Evolutionary conservation across 2,329 filamentous ascomycete genomes (phyloP), one percentile per base, ranked within the genome.

Genomic region (Fusarium fujikuroi): DNA sequence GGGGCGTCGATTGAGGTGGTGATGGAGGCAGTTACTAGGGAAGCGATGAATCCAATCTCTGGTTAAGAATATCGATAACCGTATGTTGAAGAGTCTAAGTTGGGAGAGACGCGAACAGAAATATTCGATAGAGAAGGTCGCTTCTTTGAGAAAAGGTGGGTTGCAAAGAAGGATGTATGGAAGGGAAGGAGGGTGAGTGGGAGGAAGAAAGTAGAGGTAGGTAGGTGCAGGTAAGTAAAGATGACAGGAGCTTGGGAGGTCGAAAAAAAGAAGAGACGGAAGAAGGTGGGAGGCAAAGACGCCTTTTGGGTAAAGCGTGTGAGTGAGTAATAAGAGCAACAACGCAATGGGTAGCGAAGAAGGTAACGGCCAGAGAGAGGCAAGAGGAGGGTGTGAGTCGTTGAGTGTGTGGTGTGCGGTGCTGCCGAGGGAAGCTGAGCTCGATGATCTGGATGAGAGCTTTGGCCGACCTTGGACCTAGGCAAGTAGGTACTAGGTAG

Each of bases 271-370:
- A 73, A 75, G 66, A 66, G 70, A 71, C 63, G 63, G 70, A 74
- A 62, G 72, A 75, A 77, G 72, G 72, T 76, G 75, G 75, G 75
- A 77, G 75, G 75, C 75, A 77, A 76, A 70, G 66, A 76, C 73
- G 67, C 66, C 66, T 77, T 69, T 77, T 67, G 74, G 75, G 72
- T 67, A 77, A 74, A 67, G 75, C 69, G 75, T 69, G 74, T 70
- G 65, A 67, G 60, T 61, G 74, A 76, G 75, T 74, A 76, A 75
- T 74, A 66, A 72, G 63, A 72, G 68, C 60, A 75, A 68, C 56
- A 66, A 71, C 70, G 68, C 63, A 63, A 72, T 32, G 32, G 32
- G 32, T 66, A 58, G 63, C 40, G 52, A 69, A 68, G 65, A 64
- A 53, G 67, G 65, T 54, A 75, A 66, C 57, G 63, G 53, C 59